Conservation (phyloP, 192 early-diverging fungal genomes). For the Coemansia sp. region DNA sequence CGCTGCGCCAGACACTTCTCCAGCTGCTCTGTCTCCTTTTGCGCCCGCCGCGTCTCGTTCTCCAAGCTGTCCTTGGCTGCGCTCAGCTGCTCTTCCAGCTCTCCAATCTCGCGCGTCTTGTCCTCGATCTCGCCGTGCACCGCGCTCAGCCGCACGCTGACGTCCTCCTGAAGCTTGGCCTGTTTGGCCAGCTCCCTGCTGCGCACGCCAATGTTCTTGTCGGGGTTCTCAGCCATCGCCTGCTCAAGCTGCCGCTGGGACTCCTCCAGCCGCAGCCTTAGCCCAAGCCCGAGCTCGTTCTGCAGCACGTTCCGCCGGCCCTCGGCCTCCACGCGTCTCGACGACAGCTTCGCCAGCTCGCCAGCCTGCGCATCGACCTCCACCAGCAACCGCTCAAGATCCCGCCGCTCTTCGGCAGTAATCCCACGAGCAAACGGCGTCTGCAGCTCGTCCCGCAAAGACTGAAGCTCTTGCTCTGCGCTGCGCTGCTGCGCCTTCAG, state of each 20-base stretch:
- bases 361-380: constrained; percentile 57
- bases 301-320: constrained; percentile 66
- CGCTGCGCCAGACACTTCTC: constrained; percentile 74
- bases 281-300: constrained; percentile 65
- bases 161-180: constrained; percentile 20
- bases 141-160: constrained; percentile 21
- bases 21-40: constrained; percentile 41
- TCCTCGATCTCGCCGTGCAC: constrained; percentile 41
- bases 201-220: constrained; percentile 35
- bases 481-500: constrained; percentile 31
- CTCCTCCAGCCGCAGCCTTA: constrained; percentile 65
- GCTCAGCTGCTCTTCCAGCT: constrained; percentile 48
- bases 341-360: constrained; percentile 54
- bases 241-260: constrained; percentile 60
- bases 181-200: constrained; percentile 37
- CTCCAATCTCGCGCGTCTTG: constrained; percentile 39
- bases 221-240: constrained; percentile 45
- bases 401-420: constrained; percentile 52
- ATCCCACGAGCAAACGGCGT: constrained; percentile 56
- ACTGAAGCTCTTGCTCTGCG: constrained; percentile 48
- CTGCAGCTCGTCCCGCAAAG: constrained; percentile 58
- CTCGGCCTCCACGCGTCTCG: constrained; percentile 61
- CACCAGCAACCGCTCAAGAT: constrained; percentile 48
- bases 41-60: constrained; percentile 27
- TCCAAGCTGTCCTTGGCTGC: constrained; percentile 26